phyloP scores from a whole-genome alignment of 805 yeast species.

The Hanseniaspora occidentalis region DNA sequence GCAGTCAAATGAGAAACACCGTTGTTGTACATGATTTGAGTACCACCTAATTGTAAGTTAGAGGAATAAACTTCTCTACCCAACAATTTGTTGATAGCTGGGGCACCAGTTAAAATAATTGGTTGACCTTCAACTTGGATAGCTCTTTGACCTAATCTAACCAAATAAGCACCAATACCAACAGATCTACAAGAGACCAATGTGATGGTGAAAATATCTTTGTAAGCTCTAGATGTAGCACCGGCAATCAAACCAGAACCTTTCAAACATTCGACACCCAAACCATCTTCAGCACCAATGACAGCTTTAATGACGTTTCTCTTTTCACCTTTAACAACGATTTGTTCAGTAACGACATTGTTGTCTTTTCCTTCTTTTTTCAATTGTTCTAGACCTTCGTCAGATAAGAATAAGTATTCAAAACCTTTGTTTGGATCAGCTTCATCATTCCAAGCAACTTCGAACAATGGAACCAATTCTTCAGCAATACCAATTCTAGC shows the following conservation, averaged over 20 bases:
- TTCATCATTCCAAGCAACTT: slow-evolving; percentile 86
- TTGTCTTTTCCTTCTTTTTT: slow-evolving; percentile 47
- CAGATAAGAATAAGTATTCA: slow-evolving; percentile 70
- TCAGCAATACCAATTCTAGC: slow-evolving; percentile 98
- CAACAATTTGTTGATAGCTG: slow-evolving; percentile 90
- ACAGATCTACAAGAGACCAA: slow-evolving; percentile 99
- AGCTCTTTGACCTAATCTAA: slow-evolving; percentile 96
- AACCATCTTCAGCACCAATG: slow-evolving; percentile 89
- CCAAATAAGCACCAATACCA: slow-evolving; percentile 99
- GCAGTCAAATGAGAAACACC: slow-evolving; percentile 99
- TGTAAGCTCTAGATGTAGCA: slow-evolving; percentile 94
- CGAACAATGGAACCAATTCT: slow-evolving; percentile 77
- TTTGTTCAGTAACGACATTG: slow-evolving; percentile 59
- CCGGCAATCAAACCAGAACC: slow-evolving; percentile 99
- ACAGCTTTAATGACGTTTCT: slow-evolving; percentile 73
- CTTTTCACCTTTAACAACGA: slow-evolving; percentile 76
- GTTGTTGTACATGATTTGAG: slow-evolving; percentile 95
- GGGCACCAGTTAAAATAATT: slow-evolving; percentile 96
- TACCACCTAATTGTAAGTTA: slow-evolving; percentile 96
- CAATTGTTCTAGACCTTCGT: slow-evolving; percentile 47
- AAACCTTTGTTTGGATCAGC: slow-evolving; percentile 74
- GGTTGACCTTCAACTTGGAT: slow-evolving; percentile 99
- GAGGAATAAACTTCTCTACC: slow-evolving; percentile 97
- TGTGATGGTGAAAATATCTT: slow-evolving; percentile 95
- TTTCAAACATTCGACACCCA: slow-evolving; percentile 96